Conservation (phyloP, 106 monocot genomes). For the Cymbidium sinense region DNA sequence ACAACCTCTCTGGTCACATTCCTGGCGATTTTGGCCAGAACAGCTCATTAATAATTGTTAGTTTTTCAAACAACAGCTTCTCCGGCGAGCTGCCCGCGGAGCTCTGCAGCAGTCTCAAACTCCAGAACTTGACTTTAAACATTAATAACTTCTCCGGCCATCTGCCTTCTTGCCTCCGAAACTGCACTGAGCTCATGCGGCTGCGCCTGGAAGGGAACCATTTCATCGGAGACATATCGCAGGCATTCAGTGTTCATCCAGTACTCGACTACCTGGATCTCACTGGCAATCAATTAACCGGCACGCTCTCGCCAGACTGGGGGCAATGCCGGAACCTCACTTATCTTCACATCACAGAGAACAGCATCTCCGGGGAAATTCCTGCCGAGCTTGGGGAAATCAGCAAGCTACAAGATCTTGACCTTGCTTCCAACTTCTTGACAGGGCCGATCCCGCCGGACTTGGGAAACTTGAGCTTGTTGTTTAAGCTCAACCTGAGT, state of each 20-base stretch:
- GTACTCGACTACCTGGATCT: conserved; percentile 40
- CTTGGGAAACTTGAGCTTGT: conserved; percentile 13
- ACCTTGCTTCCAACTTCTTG: conserved; percentile 38
- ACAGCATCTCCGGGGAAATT: conserved; percentile 44
- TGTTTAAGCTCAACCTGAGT: conserved; percentile 66
- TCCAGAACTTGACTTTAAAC: conserved; percentile 34
- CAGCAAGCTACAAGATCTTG: conserved; percentile 21
- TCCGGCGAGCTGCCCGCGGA: conserved; percentile 34
- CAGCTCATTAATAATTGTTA: conserved; percentile 10
- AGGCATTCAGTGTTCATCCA: conserved; percentile 47
- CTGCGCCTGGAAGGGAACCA: conserved; percentile 47
- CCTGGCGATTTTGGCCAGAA: conserved; percentile 45
- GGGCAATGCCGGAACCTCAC: conserved; percentile 39
- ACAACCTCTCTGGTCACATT: conserved; percentile 40
- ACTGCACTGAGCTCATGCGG: conserved; percentile 29
- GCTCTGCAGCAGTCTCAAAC: conserved; percentile 37
- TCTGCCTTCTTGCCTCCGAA: conserved; percentile 52
- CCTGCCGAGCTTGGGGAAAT: conserved; percentile 28
- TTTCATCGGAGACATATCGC: conserved; percentile 54
- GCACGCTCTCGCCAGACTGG: conserved; percentile 55
- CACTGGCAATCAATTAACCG: conserved; percentile 42
- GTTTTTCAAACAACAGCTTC: conserved; percentile 57
- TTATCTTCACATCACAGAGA: conserved; percentile 25
- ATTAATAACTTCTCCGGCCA: conserved; percentile 54
- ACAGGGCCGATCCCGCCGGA: conserved; percentile 41